A percentile compares a stretch with the other conserved stretches of the same genome.
These are phyloP conservation scores for Pyrus betulifolia DNA, from an alignment of 306 rosid genomes.

Conservation along the genomic window DNA sequence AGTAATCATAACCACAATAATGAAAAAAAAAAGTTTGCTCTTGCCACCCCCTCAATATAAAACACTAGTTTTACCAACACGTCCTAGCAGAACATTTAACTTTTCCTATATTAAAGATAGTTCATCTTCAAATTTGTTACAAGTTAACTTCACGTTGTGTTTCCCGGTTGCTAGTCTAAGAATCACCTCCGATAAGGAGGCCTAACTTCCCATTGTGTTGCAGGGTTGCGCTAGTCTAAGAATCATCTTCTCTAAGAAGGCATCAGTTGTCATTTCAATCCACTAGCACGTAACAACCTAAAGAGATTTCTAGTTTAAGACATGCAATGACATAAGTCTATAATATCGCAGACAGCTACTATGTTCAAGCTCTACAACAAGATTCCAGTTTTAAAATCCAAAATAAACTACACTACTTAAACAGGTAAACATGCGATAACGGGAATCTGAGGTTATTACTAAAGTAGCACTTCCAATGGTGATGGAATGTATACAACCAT, in stretches of 20 bases:
- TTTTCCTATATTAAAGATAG: neutral
- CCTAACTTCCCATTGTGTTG: neutral
- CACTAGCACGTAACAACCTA: neutral
- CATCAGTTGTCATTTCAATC: neutral
- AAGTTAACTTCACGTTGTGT: neutral
- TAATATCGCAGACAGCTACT: neutral
- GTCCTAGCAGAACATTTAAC: neutral
- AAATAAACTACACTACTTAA: neutral
- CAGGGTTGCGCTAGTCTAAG: neutral
- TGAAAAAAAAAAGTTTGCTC: neutral
- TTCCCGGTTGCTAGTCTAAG: neutral
- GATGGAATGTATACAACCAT: neutral
- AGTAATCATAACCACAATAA: neutral
- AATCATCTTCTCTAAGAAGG: neutral
- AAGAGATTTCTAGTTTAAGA: neutral
- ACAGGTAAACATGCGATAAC: neutral
- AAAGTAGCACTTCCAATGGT: neutral
- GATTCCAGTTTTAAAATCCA: neutral
- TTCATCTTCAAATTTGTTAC: neutral
- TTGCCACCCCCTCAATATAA: neutral
- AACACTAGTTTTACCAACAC: neutral
- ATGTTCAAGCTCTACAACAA: neutral
- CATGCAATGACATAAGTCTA: neutral
- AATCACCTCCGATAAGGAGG: neutral
- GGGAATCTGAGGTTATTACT: neutral